Evolutionary conservation across 306 rosid genomes (phyloP).

Genomic region (Mimosa pudica): DNA sequence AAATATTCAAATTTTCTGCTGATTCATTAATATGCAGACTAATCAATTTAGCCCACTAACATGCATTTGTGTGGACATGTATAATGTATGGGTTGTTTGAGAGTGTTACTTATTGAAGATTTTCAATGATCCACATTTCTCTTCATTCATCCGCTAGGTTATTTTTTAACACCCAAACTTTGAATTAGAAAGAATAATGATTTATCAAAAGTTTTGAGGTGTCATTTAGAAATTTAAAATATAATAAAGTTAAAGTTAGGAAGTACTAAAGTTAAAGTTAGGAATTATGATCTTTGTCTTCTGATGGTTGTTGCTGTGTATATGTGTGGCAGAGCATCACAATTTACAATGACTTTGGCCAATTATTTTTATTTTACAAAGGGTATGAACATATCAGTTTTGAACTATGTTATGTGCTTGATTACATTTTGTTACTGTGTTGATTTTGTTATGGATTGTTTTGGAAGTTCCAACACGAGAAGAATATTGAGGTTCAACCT

Average conservation of each 20-base stretch:
- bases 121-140: not conserved
- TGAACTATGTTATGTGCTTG: slow-evolving; percentile 12
- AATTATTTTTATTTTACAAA: not conserved
- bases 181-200: too few relatives aligned
- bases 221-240: too few relatives aligned
- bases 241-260: too few relatives aligned
- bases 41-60: not conserved
- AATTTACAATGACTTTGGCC: too few relatives aligned
- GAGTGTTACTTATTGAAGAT: not conserved
- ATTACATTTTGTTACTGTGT: not conserved
- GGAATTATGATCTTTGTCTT: too few relatives aligned
- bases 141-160: not conserved
- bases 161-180: too few relatives aligned
- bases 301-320: too few relatives aligned
- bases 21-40: not conserved
- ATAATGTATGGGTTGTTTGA: not conserved
- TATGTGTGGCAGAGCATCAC: too few relatives aligned
- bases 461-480: not conserved
- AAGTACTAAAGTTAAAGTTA: too few relatives aligned
- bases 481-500: not conserved
- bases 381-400: not conserved
- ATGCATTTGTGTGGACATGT: not conserved
- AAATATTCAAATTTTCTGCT: not conserved
- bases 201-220: too few relatives aligned
- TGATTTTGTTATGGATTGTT: not conserved